Base-by-base conservation (phyloP, 106 monocot species). In the Amphibolis antarctica region DNA sequence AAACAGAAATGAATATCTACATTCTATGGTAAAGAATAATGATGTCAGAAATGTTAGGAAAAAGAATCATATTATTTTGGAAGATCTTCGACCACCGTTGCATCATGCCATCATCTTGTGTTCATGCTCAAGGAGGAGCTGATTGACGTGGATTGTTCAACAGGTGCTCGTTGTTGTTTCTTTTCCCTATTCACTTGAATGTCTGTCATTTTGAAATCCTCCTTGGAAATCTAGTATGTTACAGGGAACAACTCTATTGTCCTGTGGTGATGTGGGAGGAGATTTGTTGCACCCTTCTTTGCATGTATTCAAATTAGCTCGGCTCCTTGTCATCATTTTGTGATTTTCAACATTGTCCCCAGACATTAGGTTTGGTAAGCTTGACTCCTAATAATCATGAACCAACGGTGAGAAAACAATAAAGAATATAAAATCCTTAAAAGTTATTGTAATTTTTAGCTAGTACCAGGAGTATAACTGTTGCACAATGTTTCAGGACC, bases 401-500 rank as follows among this genome's bases (percentile, higher is more conserved):
- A 60, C 12, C 1, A 62, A 23, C 36, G 0, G 24, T 26, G 43
- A 46, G 21, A 46, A 46, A 25, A 12, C 19, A 68, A 15, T 9
- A 29, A 59, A 17, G 49, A 28, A 12, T 19, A 21, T 25, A 11
- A 28, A 0, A 48, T 58, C 4, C 11, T 9, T 42, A 0, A 10
- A 68, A 44, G 18, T 43, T 57, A 56, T 60, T 22, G 20, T 25
- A 46, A 9, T 23, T 18, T 17, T 49, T 7, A 44, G 51, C 22
- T 20, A 9, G 25, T 70, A 86, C 92, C 83, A 93, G 44, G 9
- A 93, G 72, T 50, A 93, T 56, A 17, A 89, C 85, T 0, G 93
- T 81, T 10, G 93, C 93, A 43, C 88, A 93, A 70, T 83, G 85
- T 70, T 93, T 93, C 69, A 93, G 66, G 49, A 93, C 93, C 61